phyloP scores from a whole-genome alignment of 495 filamentous ascomycete genomes.

The Tuber indicum region DNA sequence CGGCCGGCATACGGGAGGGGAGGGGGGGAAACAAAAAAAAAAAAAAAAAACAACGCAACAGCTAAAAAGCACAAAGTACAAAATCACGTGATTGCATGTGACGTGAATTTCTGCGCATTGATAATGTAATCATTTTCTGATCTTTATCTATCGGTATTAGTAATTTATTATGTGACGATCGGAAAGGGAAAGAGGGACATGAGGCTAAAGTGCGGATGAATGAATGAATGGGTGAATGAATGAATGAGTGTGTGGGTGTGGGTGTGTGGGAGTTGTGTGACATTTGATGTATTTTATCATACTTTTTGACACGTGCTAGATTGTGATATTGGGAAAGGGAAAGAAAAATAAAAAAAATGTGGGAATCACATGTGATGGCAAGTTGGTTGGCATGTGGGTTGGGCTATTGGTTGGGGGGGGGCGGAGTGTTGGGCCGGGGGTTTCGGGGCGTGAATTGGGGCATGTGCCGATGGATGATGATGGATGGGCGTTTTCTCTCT shows the following conservation, averaged over 20 bases:
- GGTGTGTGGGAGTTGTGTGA: background rate
- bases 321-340: background rate
- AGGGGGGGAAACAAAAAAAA: too few relatives aligned
- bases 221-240: background rate
- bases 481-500: background rate
- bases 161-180: background rate
- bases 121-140: background rate
- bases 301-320: background rate
- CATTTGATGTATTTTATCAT: background rate
- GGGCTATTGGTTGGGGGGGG: background rate
- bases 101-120: background rate
- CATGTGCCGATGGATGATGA: background rate
- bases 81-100: slow-evolving; percentile 3
- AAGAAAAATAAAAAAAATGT: background rate
- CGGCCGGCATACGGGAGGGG: too few relatives aligned
- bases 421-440: background rate
- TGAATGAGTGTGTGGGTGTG: background rate
- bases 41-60: background rate
- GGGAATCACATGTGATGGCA: background rate
- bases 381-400: background rate
- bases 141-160: background rate
- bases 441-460: background rate
- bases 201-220: background rate
- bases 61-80: slow-evolving; percentile 1
- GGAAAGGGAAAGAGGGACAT: too few relatives aligned